Evolutionary conservation across 352 stramenopile species (phyloP).

Genomic region (Pseudoperonospora humuli): DNA sequence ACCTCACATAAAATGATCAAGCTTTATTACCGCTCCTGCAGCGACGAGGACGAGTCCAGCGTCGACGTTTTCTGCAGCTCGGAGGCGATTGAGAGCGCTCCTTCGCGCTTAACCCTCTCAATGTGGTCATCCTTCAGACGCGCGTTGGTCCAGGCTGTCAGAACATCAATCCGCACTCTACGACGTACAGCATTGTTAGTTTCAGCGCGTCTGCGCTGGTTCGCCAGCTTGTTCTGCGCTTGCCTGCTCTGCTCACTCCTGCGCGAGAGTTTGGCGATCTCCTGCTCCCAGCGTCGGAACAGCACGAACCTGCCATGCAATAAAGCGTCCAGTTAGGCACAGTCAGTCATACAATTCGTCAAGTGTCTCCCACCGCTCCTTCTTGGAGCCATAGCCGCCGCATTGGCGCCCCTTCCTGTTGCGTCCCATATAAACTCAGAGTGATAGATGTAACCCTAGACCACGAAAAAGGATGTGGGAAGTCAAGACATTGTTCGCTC

Average conservation of each 20-base stretch:
- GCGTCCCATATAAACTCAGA: slow-evolving; percentile 34
- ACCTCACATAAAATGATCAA: not conserved
- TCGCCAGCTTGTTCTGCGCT: slow-evolving; percentile 27
- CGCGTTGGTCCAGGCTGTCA: slow-evolving; percentile 61
- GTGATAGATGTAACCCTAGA: slow-evolving; percentile 47
- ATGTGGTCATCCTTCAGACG: slow-evolving; percentile 70
- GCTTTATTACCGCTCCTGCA: slow-evolving; percentile 45
- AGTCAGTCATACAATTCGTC: not conserved
- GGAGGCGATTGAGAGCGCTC: slow-evolving; percentile 47
- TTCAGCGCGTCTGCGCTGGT: slow-evolving; percentile 35
- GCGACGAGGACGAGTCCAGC: slow-evolving; percentile 29
- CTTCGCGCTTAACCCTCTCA: slow-evolving; percentile 56
- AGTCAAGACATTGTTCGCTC: too few relatives aligned
- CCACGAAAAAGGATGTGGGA: too few relatives aligned
- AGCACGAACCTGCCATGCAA: slow-evolving; percentile 44
- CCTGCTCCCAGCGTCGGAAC: slow-evolving; percentile 50
- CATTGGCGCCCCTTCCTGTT: slow-evolving; percentile 69
- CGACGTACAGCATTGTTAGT: slow-evolving; percentile 39
- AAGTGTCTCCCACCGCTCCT: slow-evolving; percentile 35
- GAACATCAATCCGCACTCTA: slow-evolving; percentile 61
- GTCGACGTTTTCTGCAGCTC: slow-evolving; percentile 43
- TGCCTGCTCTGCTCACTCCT: slow-evolving; percentile 45
- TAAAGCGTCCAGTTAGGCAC: not conserved
- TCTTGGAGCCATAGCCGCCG: slow-evolving; percentile 63
- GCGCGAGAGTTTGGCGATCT: slow-evolving; percentile 39